Conservation (phyloP, 352 stramenopile species). For the Phytophthora sojae region DNA sequence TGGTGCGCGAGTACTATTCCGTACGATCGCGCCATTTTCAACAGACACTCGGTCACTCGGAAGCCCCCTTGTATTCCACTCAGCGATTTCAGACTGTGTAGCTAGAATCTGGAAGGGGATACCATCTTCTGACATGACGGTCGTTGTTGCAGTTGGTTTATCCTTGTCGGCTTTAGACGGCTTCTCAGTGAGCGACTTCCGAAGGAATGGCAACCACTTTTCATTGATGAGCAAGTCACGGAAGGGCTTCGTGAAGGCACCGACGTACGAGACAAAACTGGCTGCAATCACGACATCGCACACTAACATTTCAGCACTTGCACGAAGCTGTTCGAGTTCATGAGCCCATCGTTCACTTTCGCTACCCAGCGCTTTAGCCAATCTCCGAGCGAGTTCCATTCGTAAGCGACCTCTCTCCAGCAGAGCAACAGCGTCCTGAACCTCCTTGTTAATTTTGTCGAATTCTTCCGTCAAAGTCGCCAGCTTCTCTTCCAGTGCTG, state of each 20-base stretch:
- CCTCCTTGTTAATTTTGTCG: slow-evolving; percentile 88
- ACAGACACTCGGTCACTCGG: slow-evolving; percentile 91
- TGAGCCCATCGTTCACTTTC: slow-evolving; percentile 93
- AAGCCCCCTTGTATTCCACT: slow-evolving; percentile 88
- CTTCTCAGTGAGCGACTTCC: slow-evolving; percentile 51
- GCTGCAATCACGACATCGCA: slow-evolving; percentile 93
- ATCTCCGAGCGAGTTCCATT: slow-evolving; percentile 92
- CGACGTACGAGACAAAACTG: slow-evolving; percentile 95
- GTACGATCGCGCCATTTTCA: slow-evolving; percentile 92
- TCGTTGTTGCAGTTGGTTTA: slow-evolving; percentile 15
- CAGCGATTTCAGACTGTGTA: slow-evolving; percentile 79
- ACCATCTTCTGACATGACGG: slow-evolving; percentile 33
- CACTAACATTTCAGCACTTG: slow-evolving; percentile 79
- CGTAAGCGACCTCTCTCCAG: slow-evolving; percentile 89
- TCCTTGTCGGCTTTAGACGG: slow-evolving; percentile 22
- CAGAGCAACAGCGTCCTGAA: slow-evolving; percentile 88
- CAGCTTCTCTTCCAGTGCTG: slow-evolving; percentile 90
- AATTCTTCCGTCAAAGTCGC: slow-evolving; percentile 81
- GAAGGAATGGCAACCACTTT: slow-evolving; percentile 91
- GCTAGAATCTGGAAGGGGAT: slow-evolving; percentile 81
- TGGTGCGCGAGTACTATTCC: slow-evolving; percentile 82
- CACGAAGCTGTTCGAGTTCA: slow-evolving; percentile 84
- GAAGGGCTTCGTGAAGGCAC: slow-evolving; percentile 94
- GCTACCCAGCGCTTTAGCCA: slow-evolving; percentile 92
- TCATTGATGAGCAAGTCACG: slow-evolving; percentile 85